These are phyloP conservation scores for Neofusicoccum parvum DNA, from an alignment of 2,329 filamentous ascomycete species.

Conservation along the genomic window DNA sequence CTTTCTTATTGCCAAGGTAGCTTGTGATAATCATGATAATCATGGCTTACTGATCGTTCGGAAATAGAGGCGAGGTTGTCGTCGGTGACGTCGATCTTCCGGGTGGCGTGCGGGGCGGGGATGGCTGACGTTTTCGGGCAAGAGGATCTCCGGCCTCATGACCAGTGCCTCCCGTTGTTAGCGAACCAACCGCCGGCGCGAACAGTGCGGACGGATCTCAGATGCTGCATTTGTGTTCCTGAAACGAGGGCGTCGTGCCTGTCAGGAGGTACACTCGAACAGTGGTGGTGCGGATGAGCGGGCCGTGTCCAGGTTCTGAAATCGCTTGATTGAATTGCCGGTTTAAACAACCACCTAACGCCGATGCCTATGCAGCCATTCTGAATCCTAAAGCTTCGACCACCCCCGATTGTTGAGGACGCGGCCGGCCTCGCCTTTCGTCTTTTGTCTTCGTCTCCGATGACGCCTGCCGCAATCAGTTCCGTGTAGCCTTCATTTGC, in stretches of 20 bases:
- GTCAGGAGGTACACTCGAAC: neutral
- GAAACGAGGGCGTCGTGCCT: neutral
- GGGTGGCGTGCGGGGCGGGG: conserved; percentile 18
- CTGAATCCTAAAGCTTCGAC: neutral
- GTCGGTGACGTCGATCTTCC: conserved; percentile 9
- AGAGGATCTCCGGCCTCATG: conserved; percentile 15
- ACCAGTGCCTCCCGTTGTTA: neutral
- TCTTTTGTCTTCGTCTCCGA: neutral
- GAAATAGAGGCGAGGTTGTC: neutral
- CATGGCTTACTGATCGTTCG: neutral
- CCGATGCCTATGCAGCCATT: conserved; percentile 1
- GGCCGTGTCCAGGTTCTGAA: neutral
- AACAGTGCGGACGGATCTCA: neutral
- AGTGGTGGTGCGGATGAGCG: too few relatives aligned
- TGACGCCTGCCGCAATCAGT: neutral
- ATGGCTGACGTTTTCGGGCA: conserved; percentile 14
- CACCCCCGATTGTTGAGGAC: neutral
- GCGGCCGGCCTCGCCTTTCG: neutral
- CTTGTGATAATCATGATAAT: conserved; percentile 27
- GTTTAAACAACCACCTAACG: neutral
- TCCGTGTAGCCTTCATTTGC: too few relatives aligned
- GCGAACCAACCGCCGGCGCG: neutral
- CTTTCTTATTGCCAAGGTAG: neutral
- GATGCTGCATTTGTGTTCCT: conserved; percentile 6
- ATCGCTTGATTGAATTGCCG: neutral